A percentile compares a stretch with the other conserved stretches of the same genome.
Conservation (phyloP, 2,329 filamentous ascomycete species). For the Ambrosiella cleistominuta region DNA sequence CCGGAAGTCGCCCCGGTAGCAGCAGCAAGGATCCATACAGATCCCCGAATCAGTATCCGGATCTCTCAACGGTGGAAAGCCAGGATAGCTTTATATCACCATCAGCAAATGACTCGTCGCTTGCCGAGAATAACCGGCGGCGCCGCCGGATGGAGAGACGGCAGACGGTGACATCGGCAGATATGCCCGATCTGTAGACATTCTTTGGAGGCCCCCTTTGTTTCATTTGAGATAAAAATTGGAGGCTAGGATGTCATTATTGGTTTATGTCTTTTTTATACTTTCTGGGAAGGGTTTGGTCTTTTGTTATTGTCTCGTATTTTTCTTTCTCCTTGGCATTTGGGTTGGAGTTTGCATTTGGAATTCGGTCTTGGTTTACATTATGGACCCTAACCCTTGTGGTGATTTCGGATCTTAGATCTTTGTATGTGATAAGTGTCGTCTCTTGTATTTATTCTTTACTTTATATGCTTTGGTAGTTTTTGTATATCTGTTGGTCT, state of each 20-base stretch:
- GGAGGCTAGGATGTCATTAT: not conserved
- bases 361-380: not conserved
- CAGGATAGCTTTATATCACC: slow-evolving; percentile 32
- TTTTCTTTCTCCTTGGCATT: not conserved
- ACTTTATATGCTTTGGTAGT: not conserved
- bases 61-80: slow-evolving; percentile 31
- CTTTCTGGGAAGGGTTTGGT: not conserved
- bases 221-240: not conserved
- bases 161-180: slow-evolving; percentile 19
- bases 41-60: slow-evolving; percentile 23
- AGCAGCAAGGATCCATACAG: slow-evolving; percentile 40
- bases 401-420: not conserved
- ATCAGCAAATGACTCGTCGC: slow-evolving; percentile 24
- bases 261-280: not conserved
- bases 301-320: not conserved
- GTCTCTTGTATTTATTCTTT: not conserved
- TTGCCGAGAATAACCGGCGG: slow-evolving; percentile 32
- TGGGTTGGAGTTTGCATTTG: not conserved
- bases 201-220: not conserved
- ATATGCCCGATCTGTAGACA: not conserved
- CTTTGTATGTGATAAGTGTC: not conserved
- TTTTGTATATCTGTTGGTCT: not conserved
- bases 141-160: slow-evolving; percentile 37
- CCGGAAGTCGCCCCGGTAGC: slow-evolving; percentile 22
- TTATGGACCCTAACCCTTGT: not conserved